Evolutionary conservation across 2,329 filamentous ascomycete genomes (phyloP), one percentile per base, ranked within the genome.

Genomic region (Verticillium longisporum): DNA sequence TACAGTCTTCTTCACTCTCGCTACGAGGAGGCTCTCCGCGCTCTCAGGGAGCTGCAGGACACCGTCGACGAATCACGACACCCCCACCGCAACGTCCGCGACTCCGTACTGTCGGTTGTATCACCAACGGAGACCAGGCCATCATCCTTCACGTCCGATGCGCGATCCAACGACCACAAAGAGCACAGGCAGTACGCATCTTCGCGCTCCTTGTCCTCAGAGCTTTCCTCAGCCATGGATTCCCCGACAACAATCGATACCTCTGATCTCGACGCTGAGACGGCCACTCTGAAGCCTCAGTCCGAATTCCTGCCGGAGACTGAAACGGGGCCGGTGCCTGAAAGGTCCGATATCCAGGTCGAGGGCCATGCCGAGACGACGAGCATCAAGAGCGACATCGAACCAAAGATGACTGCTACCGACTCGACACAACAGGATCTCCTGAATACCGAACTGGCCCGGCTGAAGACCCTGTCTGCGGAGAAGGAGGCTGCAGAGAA

Each of bases 171-270:
- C 73, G 92, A 88, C 78, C 83, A 87, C 79, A 79, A 77, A 59
- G 75, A 82, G 78, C 77, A 72, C 67, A 77, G 79, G 75, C 86
- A 86, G 76, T 82, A 80, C 71, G 91, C 90, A 75, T 93, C 90
- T 70, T 93, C 92, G 79, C 92, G 89, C 74, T 97, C 92, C 71
- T 88, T 97, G 68, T 97, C 92, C 67, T 95, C 92, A 78, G 95
- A 98, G 78, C 84, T 97, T 73, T 96, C 91, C 70, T 96, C 89
- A 74, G 91, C 86, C 80, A 86, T 89, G 83, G 90, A 90, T 70
- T 91, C 89, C 71, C 85, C 86, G 68, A 81, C 81, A 68, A 88
- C 86, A 65, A 80, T 80, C 65, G 86, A 88, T 67, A 81, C 83
- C 57, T 87, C 85, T 66, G 45, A 50, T 1, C 13, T 31, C 10